Base-by-base conservation (phyloP, 2,329 filamentous ascomycete genomes). In the Pseudodiploospora longispora region DNA sequence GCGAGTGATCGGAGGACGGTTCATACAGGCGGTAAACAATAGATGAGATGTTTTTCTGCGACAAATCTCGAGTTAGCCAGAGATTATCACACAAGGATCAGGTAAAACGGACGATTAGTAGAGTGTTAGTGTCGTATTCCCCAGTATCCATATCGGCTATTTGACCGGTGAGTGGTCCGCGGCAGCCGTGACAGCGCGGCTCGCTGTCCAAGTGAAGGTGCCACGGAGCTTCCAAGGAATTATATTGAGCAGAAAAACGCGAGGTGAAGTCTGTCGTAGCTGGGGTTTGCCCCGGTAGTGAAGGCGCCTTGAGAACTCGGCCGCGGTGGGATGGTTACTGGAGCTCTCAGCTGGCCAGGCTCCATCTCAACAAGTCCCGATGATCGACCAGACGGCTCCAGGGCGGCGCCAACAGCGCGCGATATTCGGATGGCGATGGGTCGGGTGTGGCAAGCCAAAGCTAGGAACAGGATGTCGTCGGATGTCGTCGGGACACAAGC, bases 121-220 rank as follows among this genome's bases (percentile, higher is more conserved):
- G 64, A 49, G 70, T 71, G 64, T 81, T 81, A 59, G 77, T 81
- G 57, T 78, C 75, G 63, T 78, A 79, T 65, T 80, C 76, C 52
- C 75, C 74, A 62, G 73, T 72, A 63, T 81, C 77, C 77, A 81
- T 81, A 59, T 74, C 76, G 74, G 58, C 62, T 54, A 62, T 57
- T 52, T 62, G 52, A 57, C 50, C 48, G 50, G 50, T 49, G 54
- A 50, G 49, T 52, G 54, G 47, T 52, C 40, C 47, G 50, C 56
- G 52, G 55, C 51, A 51, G 52, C 48, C 47, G 50, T 40, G 46
- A 53, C 47, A 50, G 49, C 56, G 57, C 40, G 42, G 39, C 36
- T 40, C 31, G 46, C 46, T 36, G 46, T 46, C 42, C 33, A 39
- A 38, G 43, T 53, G 52, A 54, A 49, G 41, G 49, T 52, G 50